phyloP scores from a whole-genome alignment of 495 filamentous ascomycete genomes.

The Penicillium arizonense region DNA sequence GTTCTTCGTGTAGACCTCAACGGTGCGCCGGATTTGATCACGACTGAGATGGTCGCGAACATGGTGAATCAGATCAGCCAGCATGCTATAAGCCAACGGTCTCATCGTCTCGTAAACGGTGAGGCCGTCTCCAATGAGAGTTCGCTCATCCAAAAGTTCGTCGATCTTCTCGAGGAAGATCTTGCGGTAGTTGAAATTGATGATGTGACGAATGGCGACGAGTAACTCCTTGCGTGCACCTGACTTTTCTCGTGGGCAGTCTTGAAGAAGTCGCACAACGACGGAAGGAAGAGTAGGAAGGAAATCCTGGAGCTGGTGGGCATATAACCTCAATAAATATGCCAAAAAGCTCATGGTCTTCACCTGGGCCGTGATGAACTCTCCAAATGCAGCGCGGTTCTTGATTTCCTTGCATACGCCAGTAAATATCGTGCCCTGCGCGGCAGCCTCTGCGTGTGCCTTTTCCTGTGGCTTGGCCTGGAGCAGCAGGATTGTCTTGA shows the following conservation, averaged over 20 bases:
- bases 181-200: constrained; percentile 97
- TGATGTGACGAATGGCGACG: constrained; percentile 96
- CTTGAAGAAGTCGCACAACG: constrained; percentile 86
- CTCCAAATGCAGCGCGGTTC: constrained; percentile 91
- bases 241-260: constrained; percentile 92
- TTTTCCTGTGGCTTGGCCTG: constrained; percentile 94
- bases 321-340: constrained; percentile 86
- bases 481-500: constrained; percentile 83
- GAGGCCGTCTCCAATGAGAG: constrained; percentile 90
- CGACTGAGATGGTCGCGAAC: constrained; percentile 80
- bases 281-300: constrained; percentile 84
- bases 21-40: constrained; percentile 89
- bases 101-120: constrained; percentile 97
- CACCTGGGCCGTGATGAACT: constrained; percentile 96
- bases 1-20: constrained; percentile 96
- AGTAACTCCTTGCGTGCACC: constrained; percentile 90
- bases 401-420: constrained; percentile 93
- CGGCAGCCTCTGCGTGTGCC: constrained; percentile 79
- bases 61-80: constrained; percentile 96
- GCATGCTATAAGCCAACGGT: constrained; percentile 95
- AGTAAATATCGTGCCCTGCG: constrained; percentile 76
- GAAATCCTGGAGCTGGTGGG: constrained; percentile 85
- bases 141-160: constrained; percentile 89
- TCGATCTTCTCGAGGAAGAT: constrained; percentile 96
- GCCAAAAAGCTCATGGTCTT: constrained; percentile 99